Percentiles rank a stretch among this genome's conserved stretches.
Evolutionary conservation across 306 rosid species (phyloP).

Genomic region (Sicyos baderoa): DNA sequence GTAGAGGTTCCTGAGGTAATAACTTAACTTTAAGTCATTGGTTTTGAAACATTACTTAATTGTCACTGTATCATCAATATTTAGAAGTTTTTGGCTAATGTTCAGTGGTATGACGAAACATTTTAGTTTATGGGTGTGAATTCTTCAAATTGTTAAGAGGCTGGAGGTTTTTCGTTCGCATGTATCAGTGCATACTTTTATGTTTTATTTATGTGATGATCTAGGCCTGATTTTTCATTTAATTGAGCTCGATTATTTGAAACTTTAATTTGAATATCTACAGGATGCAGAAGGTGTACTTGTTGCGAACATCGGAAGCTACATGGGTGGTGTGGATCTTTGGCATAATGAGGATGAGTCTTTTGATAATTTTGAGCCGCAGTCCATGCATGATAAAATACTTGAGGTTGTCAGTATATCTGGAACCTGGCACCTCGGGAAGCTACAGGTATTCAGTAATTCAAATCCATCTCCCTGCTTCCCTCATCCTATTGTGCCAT

Average conservation of each 20-base stretch:
- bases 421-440: conserved; percentile 99
- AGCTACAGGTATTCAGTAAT: conserved; percentile 63
- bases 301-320: conserved; percentile 97
- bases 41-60: not conserved
- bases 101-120: not conserved
- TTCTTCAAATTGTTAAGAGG: not conserved
- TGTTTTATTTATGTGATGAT: not conserved
- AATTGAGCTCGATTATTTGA: not conserved
- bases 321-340: conserved; percentile 99
- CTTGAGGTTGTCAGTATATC: conserved; percentile 98
- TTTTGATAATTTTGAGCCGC: conserved; percentile 88
- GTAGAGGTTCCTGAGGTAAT: conserved; percentile 98
- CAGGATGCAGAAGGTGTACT: conserved; percentile 99
- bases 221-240: not conserved
- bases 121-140: conserved; percentile 8
- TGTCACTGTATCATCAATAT: not conserved
- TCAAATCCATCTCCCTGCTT: not conserved
- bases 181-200: not conserved
- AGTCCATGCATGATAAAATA: conserved; percentile 97
- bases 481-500: not conserved
- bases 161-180: not conserved
- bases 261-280: conserved; percentile 17
- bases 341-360: conserved; percentile 97
- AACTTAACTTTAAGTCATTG: not conserved
- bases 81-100: not conserved